These are phyloP conservation scores for Phytophthora pluvialis DNA, from an alignment of 352 stramenopile species.

Conservation along the genomic window DNA sequence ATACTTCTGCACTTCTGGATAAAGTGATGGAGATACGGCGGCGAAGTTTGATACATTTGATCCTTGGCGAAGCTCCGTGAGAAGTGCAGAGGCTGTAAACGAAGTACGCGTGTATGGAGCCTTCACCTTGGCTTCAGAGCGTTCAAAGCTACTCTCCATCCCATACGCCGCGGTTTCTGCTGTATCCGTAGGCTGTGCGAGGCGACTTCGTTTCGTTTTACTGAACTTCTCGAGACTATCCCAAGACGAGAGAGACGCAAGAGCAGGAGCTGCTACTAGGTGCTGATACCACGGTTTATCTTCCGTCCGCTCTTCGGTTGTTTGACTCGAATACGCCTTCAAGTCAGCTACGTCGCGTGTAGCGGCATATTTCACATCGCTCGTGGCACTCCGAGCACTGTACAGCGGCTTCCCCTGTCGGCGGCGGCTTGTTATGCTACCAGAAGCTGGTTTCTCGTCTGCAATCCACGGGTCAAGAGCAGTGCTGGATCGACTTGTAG, in stretches of 20 bases:
- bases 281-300: constrained; percentile 9
- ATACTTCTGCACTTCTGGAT: constrained; percentile 2
- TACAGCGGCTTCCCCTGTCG: constrained; percentile 19
- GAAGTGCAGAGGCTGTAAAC: constrained; percentile 30
- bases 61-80: constrained; percentile 30
- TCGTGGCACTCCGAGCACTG: background rate
- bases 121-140: constrained; percentile 11
- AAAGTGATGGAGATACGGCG: background rate
- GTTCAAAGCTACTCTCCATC: background rate
- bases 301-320: background rate
- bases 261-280: constrained; percentile 2
- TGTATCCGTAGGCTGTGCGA: constrained; percentile 36
- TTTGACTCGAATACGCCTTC: constrained; percentile 9
- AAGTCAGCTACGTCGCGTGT: constrained; percentile 2
- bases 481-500: constrained; percentile 10
- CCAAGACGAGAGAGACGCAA: constrained; percentile 45
- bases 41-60: background rate
- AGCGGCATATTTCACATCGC: background rate
- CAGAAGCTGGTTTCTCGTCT: constrained; percentile 24
- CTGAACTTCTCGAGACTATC: constrained; percentile 86
- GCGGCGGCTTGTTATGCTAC: constrained; percentile 27
- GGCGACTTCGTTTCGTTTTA: constrained; percentile 68
- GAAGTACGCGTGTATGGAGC: background rate
- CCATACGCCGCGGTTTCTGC: background rate
- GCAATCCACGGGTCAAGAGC: constrained; percentile 15